A percentile compares a stretch with the other conserved stretches of the same genome.
Conservation (phyloP, 306 rosid species). For the Prunus mongolica region DNA sequence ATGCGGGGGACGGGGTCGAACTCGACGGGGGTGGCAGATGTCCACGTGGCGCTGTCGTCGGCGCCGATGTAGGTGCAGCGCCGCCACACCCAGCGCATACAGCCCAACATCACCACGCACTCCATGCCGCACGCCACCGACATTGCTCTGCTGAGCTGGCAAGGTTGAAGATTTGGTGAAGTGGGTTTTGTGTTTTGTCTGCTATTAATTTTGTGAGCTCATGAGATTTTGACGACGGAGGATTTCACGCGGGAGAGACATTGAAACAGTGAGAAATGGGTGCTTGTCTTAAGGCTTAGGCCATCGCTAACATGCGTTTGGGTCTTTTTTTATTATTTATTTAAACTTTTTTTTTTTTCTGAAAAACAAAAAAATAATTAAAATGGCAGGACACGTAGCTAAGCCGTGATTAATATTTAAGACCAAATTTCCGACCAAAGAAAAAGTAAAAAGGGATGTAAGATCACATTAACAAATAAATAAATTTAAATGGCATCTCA, state of each 20-base stretch:
- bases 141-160: conserved; percentile 32
- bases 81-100: conserved; percentile 85
- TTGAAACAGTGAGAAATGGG: neutral
- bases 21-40: conserved; percentile 59
- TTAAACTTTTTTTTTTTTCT: neutral
- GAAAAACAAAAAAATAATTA: neutral
- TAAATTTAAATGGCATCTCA: too few species aligned
- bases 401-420: neutral
- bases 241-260: neutral
- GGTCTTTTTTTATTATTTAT: neutral
- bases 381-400: neutral
- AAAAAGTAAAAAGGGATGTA: too few species aligned
- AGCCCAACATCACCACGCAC: conserved; percentile 66
- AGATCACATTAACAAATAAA: too few species aligned
- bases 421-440: too few species aligned
- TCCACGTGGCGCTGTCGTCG: conserved; percentile 82
- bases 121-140: conserved; percentile 73
- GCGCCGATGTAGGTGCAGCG: conserved; percentile 87
- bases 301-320: neutral
- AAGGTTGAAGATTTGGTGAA: neutral
- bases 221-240: neutral
- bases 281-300: conserved; percentile 7
- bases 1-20: conserved; percentile 70
- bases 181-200: neutral
- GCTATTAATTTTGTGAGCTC: neutral